Base-by-base conservation (phyloP, 345 rosid genomes). In the Eucalyptus microcorys region DNA sequence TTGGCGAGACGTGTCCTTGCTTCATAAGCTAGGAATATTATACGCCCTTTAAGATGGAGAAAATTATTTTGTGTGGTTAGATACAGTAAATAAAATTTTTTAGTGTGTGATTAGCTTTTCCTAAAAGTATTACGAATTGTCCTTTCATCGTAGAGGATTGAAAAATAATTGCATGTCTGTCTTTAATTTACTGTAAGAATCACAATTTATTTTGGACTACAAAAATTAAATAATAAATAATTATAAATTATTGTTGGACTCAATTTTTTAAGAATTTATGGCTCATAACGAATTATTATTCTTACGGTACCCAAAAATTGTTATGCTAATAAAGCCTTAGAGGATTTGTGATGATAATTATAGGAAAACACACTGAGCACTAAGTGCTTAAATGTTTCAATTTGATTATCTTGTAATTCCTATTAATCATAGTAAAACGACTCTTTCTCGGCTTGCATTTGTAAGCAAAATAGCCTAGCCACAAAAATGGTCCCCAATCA, bases 161-260 rank as follows among this genome's bases (percentile, higher is more conserved):
- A 52, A 52, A 52, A 52, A 52, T 19, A 9, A 52, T 52, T 52
- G 0, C 24, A 0, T 52, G 0, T 52, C 1, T 52, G 1, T 52
- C 55, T 19, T 52, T 19, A 52, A 52, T 52, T 52, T 52, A 19
- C 4, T 7, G 10, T 52, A 19, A 52, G 24, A 52, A 52, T 52
- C 24, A 52, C 24, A 52, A 52, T 7, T 19, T 45, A 43, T 43
- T 7, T 43, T 43, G 9, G 45, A 43, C 45, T 9, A 43, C 45
- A 43, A 43, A 43, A 43, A 43, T 43, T 43, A 43, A 7, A 43
- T 43, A 43, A 43, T 43, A 43, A 43, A n/a, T n/a, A n/a, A n/a
- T n/a, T n/a, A n/a, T n/a, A 43, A 43, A 7, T 43, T 50, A 52
- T 52, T 52, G 4, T 19, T 22, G 4, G 24, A 17, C 55, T 52